Conservation (phyloP, 768 basidiomycete species). For the Suillus plorans region DNA sequence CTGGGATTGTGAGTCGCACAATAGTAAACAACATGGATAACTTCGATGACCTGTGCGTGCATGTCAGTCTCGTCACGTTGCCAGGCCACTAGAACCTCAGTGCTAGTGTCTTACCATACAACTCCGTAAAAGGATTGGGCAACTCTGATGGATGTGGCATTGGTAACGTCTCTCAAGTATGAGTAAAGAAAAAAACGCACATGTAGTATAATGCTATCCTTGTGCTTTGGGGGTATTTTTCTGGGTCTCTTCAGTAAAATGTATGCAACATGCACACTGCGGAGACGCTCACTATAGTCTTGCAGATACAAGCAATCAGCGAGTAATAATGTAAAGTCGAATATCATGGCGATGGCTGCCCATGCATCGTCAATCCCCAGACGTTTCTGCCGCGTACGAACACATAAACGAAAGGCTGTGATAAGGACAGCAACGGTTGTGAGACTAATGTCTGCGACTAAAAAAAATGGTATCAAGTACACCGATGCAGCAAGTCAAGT, state of each 20-base stretch:
- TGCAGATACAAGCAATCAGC: background rate
- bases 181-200: background rate
- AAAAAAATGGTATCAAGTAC: background rate
- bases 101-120: background rate
- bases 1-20: background rate
- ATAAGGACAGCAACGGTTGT: background rate
- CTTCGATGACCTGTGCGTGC: background rate
- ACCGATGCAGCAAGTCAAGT: background rate
- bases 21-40: background rate
- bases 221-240: background rate
- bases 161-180: background rate
- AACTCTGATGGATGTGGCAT: background rate
- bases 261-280: background rate
- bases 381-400: background rate
- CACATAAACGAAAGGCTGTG: background rate
- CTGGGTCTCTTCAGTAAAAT: background rate
- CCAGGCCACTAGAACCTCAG: background rate
- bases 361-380: background rate
- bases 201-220: background rate
- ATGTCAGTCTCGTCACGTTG: background rate
- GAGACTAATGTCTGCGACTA: background rate
- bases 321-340: background rate
- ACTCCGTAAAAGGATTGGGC: background rate
- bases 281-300: background rate
- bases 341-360: background rate